Evolutionary conservation across 805 yeast species (phyloP).

Genomic region (Maudiozyma pseudohumilis): DNA sequence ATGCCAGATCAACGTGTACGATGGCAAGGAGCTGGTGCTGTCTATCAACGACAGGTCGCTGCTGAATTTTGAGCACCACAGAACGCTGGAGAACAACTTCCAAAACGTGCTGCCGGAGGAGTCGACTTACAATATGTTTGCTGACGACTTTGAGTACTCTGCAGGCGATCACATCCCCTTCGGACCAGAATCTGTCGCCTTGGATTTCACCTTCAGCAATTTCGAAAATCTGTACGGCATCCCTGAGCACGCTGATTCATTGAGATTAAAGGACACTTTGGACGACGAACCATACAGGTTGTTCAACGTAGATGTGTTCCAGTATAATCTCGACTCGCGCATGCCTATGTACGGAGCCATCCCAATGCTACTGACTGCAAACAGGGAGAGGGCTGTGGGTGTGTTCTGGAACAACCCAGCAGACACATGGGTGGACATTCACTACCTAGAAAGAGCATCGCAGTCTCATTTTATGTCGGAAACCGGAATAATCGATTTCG

Average conservation of each 20-base stretch:
- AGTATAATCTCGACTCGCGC: slow-evolving; percentile 73
- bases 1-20: slow-evolving; percentile 29
- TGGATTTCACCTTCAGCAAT: slow-evolving; percentile 60
- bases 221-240: slow-evolving; percentile 75
- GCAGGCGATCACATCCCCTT: slow-evolving; percentile 54
- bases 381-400: slow-evolving; percentile 52
- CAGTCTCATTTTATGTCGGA: slow-evolving; percentile 91
- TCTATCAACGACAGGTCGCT: slow-evolving; percentile 59
- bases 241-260: slow-evolving; percentile 88
- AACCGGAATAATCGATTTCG: slow-evolving; percentile 70
- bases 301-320: slow-evolving; percentile 90
- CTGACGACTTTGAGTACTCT: slow-evolving; percentile 63
- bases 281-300: slow-evolving; percentile 68
- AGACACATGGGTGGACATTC: slow-evolving; percentile 79
- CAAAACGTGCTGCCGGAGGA: slow-evolving; percentile 47
- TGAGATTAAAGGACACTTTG: slow-evolving; percentile 62
- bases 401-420: slow-evolving; percentile 90
- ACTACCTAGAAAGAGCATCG: slow-evolving; percentile 22
- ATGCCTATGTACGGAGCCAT: slow-evolving; percentile 93
- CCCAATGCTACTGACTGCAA: slow-evolving; percentile 70
- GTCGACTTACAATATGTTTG: slow-evolving; percentile 53
- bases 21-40: slow-evolving; percentile 39
- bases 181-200: slow-evolving; percentile 84
- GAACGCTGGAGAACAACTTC: slow-evolving; percentile 38
- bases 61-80: slow-evolving; percentile 74